Base-by-base conservation (phyloP, 2,329 filamentous ascomycete species). In the Cladosporium velox region DNA sequence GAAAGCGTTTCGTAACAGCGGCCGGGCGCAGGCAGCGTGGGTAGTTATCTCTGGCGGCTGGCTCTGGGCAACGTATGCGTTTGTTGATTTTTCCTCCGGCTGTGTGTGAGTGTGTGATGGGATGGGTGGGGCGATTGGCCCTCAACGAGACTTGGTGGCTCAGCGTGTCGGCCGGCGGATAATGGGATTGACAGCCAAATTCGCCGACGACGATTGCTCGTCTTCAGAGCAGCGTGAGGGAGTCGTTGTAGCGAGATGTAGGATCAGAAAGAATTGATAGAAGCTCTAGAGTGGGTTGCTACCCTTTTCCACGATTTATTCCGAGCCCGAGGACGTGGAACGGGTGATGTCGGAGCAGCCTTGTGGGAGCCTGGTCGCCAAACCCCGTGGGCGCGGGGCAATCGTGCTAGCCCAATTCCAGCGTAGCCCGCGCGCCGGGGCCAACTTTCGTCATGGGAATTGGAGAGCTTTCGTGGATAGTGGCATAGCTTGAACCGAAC, bases 381-480 rank as follows among this genome's bases (percentile, higher is more conserved):
- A 21, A n/a, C 60, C 61, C 61, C 61, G 34, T 57, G 61, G 49
- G 61, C 51, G 61, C 61, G 61, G 51, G 61, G 61, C 34, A 32
- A 12, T 3, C 2, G 15, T 32, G 60, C 61, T 47, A 57, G 34
- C 2, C 2, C 2, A 0, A 1, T 54, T 54, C 28, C 4, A 18
- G 59, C 5, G 3, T 51, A 52, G 41, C 26, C 14, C 15, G 51
- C 1, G 26, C 8, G 51, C 32, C 21, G 18, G 60, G 49, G n/a
- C 44, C 24, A 62, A 62, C 59, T 52, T 62, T 62, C 59, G 59
- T 62, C 59, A 62, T 62, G 59, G 44, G 47, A 30, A 59, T 59
- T 52, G 49, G 49, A 32, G 49, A 52, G 41, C 41, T 47, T 24
- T 24, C 28, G 26, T 58, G 55, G 55, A 18, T n/a, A 57, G 28